phyloP scores from a whole-genome alignment of 495 filamentous ascomycete species.

The Penicillium paxilli region DNA sequence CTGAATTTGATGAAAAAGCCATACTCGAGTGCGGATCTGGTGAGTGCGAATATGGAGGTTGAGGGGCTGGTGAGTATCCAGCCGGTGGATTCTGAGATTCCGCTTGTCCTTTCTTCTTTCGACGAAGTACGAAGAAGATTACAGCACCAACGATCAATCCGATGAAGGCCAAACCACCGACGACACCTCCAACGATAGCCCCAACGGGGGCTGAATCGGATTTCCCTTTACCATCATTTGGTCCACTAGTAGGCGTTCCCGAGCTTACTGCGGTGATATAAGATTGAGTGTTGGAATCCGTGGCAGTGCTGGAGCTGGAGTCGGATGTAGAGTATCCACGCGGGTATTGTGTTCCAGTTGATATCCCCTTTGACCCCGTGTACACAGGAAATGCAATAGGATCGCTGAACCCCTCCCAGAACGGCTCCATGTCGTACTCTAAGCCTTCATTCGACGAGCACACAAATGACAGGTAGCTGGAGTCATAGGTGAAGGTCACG shows the following conservation, averaged over 20 bases:
- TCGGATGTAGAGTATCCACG: neutral
- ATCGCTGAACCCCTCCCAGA: neutral
- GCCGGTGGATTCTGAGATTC: neutral
- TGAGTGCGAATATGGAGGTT: neutral
- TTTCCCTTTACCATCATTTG: no score
- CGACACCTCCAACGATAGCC: neutral
- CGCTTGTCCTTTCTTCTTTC: neutral
- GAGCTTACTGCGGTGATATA: neutral
- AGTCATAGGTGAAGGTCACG: neutral
- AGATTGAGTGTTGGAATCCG: neutral
- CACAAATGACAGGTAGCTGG: neutral
- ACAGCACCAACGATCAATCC: neutral
- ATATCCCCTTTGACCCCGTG: neutral
- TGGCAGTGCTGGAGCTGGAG: neutral
- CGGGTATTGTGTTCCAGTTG: neutral
- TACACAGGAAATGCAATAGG: neutral
- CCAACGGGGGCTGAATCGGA: neutral
- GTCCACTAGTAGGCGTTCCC: neutral
- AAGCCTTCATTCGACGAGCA: neutral
- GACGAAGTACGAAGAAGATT: neutral
- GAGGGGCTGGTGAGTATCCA: neutral
- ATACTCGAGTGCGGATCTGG: neutral
- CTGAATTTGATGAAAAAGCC: neutral
- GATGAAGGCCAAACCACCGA: neutral
- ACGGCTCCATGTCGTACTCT: neutral